These are phyloP conservation scores for Starmerella sirachaensis DNA, from an alignment of 805 yeast species.

Conservation along the genomic window DNA sequence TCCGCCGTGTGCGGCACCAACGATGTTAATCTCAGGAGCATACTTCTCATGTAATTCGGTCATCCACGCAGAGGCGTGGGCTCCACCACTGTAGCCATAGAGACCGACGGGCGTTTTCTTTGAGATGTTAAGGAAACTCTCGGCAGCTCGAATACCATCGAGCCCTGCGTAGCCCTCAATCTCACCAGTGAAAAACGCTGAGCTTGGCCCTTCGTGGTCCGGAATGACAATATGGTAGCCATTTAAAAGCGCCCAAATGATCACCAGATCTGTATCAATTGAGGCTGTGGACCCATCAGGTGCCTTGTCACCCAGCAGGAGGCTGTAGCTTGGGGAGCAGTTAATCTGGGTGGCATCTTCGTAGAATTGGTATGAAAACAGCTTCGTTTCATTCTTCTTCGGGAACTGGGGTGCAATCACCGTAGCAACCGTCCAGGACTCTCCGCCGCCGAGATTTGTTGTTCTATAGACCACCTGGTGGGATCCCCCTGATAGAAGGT, in stretches of 20 bases:
- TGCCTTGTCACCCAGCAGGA: conserved; percentile 9
- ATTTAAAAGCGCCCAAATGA: conserved; percentile 10
- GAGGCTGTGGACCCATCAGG: conserved; percentile 8
- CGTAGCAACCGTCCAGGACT: conserved; percentile 12
- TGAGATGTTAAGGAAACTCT: background rate
- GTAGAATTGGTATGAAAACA: conserved; percentile 21
- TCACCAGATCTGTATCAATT: conserved; percentile 6
- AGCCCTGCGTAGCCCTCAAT: conserved; percentile 23
- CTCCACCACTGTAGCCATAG: conserved; percentile 15
- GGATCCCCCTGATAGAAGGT: no score
- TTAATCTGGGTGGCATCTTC: conserved; percentile 20
- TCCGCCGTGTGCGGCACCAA: conserved; percentile 20
- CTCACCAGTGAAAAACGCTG: conserved; percentile 24
- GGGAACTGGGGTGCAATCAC: conserved; percentile 9
- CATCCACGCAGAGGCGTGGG: conserved; percentile 25
- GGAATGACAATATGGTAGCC: conserved; percentile 20
- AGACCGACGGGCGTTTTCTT: conserved; percentile 5
- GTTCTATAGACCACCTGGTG: conserved; percentile 13
- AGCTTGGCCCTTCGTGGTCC: conserved; percentile 26
- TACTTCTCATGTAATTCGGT: conserved; percentile 21
- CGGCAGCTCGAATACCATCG: conserved; percentile 22
- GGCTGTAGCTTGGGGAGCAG: conserved; percentile 24
- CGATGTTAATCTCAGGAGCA: conserved; percentile 24
- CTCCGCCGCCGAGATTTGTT: conserved; percentile 5
- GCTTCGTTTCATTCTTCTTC: conserved; percentile 5